These are phyloP conservation scores for Lentinus tigrinus DNA, from an alignment of 768 basidiomycete species.

Conservation along the genomic window DNA sequence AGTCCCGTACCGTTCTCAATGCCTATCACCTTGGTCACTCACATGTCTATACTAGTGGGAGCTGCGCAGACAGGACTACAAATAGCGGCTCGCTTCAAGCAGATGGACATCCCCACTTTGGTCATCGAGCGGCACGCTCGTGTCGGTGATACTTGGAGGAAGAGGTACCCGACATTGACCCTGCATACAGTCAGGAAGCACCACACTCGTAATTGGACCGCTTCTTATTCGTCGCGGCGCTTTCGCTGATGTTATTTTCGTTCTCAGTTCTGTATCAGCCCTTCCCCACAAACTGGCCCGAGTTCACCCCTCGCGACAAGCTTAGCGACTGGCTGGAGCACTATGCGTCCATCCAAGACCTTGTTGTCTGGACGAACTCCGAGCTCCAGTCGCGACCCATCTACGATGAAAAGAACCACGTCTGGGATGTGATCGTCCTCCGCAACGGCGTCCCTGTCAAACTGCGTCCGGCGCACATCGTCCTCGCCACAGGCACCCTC, in stretches of 20 bases:
- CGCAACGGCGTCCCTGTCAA: constrained; percentile 33
- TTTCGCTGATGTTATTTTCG: neutral
- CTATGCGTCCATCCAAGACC: constrained; percentile 57
- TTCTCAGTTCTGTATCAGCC: constrained; percentile 8
- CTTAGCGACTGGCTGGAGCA: constrained; percentile 68
- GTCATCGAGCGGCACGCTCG: constrained; percentile 54
- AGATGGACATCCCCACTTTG: constrained; percentile 47
- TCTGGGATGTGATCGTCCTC: constrained; percentile 48
- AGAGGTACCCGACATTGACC: constrained; percentile 56
- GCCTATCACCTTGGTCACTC: neutral
- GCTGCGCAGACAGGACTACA: constrained; percentile 69
- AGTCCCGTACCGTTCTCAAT: constrained; percentile 3
- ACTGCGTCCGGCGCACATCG: constrained; percentile 47
- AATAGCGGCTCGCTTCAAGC: constrained; percentile 64
- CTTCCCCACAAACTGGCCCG: constrained; percentile 15
- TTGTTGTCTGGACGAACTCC: constrained; percentile 62
- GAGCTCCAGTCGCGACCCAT: constrained; percentile 35
- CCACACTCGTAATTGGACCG: constrained; percentile 39
- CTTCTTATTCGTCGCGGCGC: constrained; percentile 30
- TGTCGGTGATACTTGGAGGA: constrained; percentile 60
- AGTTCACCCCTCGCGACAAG: constrained; percentile 48
- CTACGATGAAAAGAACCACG: constrained; percentile 37
- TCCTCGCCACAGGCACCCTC: constrained; percentile 56
- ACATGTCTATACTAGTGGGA: constrained; percentile 36
- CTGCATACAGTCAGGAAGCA: constrained; percentile 32